Evolutionary conservation across 768 basidiomycete species (phyloP), one percentile per base, ranked within the genome.

Genomic region (Amanita pallidorosea): DNA sequence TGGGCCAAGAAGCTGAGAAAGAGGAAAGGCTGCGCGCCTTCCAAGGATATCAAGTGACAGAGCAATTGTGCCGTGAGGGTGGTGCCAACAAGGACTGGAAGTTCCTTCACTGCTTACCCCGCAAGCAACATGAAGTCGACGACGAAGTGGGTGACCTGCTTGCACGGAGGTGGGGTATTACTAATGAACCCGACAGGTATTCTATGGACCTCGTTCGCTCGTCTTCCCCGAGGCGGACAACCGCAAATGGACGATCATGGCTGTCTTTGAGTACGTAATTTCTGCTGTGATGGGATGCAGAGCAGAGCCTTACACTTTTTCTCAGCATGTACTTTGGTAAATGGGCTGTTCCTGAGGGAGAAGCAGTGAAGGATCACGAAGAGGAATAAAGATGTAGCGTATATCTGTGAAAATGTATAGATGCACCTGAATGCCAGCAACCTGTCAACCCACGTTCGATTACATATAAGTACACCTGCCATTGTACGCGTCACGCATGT

Each of bases 1-100:
- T 99, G 96, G 96, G 96, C 15, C 92, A 96, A 66, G 96, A 98
- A 67, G 86, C 83, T 1, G 93, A 98, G 65, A 91, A 93, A 56
- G 88, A 72, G 29, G 81, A 90, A 57, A 82, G 95, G 13, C 64
- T 95, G 38, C 70, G 78, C 45, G 95, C 90, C 53, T 99, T 99
- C 68, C 56, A 77, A 15, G 94, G 96, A 2, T 99, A 89, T 66
- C 96, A 97, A 62, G 82, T 99, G 45, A 98, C 95, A 2, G 92
- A 97, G 64, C 68, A 77, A 29, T 75, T 98, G 27, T 93, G 92
- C 65, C 68, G 70, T 15, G 77, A 81, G 53, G 88, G 88, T 7
- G 88, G 84, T 11, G 92, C 93, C 9, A 83, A 88, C 29, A 78
- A 81, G 3, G 70, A 89, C 60, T 96, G 93, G 92, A 83, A 86